A percentile compares a stretch with the other conserved stretches of the same genome.
Evolutionary conservation across 768 basidiomycete genomes (phyloP).

Genomic region (Hemileccinum impolitum): DNA sequence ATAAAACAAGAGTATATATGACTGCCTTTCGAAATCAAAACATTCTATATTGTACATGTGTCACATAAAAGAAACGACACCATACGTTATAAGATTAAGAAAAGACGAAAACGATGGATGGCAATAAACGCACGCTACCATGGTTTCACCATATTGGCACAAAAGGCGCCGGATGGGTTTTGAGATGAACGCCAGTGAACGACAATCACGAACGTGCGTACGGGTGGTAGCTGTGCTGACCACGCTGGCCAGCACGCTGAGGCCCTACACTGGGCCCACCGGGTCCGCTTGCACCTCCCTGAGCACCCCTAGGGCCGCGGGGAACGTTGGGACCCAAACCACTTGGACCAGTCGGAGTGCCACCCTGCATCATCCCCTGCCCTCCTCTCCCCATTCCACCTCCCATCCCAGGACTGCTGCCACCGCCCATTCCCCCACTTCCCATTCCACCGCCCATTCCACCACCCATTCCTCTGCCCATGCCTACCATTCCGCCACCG

Average conservation of each 20-base stretch:
- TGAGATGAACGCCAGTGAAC: conserved; percentile 4
- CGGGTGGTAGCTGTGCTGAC: conserved; percentile 81
- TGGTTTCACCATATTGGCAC: conserved; percentile 1
- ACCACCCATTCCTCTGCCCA: conserved; percentile 35
- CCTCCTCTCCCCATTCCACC: conserved; percentile 41
- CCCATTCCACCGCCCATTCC: conserved; percentile 43
- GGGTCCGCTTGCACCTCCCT: conserved; percentile 47
- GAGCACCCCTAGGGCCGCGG: conserved; percentile 59
- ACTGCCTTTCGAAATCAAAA: not conserved
- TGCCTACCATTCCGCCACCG: conserved; percentile 37
- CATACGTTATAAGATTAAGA: not conserved
- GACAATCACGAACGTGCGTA: conserved; percentile 58
- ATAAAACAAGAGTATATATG: no score
- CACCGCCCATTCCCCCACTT: conserved; percentile 32
- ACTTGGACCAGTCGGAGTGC: conserved; percentile 33
- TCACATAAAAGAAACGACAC: not conserved
- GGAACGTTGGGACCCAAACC: conserved; percentile 59
- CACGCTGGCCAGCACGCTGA: conserved; percentile 65
- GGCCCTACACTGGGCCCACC: conserved; percentile 64
- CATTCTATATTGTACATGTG: not conserved
- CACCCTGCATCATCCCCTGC: conserved; percentile 38
- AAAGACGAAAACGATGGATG: not conserved
- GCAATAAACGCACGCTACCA: conserved; percentile 5
- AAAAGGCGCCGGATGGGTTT: conserved; percentile 9
- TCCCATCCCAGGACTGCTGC: conserved; percentile 38